Conservation (phyloP, 352 stramenopile genomes). For the Globisporangium uncinulatum region DNA sequence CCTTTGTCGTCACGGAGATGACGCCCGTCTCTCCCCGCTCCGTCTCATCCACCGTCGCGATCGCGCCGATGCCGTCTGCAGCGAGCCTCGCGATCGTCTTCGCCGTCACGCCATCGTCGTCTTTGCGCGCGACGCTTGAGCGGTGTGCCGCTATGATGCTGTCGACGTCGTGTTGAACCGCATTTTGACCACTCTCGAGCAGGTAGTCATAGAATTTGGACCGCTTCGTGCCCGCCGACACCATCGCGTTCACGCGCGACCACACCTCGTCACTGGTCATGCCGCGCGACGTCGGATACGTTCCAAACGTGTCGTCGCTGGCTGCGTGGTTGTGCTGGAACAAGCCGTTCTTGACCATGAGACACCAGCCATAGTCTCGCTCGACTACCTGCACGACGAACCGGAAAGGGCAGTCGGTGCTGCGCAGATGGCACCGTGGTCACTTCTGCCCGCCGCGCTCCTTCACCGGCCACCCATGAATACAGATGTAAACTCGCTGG, state of each 20-base stretch:
- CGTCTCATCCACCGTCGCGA: constrained; percentile 6
- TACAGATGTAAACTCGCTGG: too few species aligned
- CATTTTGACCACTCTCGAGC: too few species aligned
- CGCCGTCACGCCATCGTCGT: too few species aligned
- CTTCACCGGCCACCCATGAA: neutral
- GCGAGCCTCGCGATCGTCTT: neutral
- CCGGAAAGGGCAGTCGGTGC: neutral
- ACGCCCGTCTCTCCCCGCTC: constrained; percentile 2
- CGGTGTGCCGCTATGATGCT: too few species aligned
- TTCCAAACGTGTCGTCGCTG: neutral
- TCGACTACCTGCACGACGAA: neutral
- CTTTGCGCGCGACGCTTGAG: too few species aligned
- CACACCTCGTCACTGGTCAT: too few species aligned
- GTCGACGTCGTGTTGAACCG: too few species aligned
- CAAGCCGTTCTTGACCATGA: neutral
- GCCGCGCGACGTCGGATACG: neutral
- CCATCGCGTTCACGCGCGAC: too few species aligned
- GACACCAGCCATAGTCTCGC: neutral
- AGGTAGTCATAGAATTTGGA: too few species aligned
- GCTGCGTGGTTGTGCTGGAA: neutral
- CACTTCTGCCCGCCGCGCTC: neutral
- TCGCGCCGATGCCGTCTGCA: neutral
- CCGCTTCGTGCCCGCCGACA: too few species aligned
- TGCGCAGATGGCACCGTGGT: neutral
- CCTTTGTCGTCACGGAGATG: constrained; percentile 4